Conservation (phyloP, 208 protist species). For the Tritrichomonas foetus region DNA sequence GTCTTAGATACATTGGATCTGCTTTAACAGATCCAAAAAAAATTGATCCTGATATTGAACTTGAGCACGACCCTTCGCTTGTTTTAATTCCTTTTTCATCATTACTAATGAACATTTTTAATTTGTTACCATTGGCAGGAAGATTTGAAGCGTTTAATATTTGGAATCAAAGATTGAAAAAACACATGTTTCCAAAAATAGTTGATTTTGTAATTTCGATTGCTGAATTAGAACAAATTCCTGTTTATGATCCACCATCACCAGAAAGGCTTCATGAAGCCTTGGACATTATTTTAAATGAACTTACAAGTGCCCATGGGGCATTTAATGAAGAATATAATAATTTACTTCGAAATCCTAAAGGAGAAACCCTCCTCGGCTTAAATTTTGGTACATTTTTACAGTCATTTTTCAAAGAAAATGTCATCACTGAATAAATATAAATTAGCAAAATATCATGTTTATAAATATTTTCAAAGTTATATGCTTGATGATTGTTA, state of each 20-base stretch:
- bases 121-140: background rate
- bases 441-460: no score
- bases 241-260: background rate
- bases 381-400: background rate
- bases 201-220: background rate
- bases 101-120: background rate
- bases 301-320: background rate
- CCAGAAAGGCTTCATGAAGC: background rate
- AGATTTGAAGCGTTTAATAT: background rate
- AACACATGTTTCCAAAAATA: background rate
- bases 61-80: background rate
- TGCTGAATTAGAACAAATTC: background rate
- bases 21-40: background rate
- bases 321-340: background rate
- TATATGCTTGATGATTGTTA: no score
- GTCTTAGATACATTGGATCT: background rate
- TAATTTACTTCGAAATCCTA: background rate
- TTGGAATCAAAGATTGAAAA: background rate
- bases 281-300: background rate
- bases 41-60: background rate
- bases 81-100: background rate
- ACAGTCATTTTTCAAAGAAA: background rate
- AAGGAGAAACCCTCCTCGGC: background rate
- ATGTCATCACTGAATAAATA: background rate
- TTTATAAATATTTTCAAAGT: no score